phyloP scores from a whole-genome alignment of 768 basidiomycete species.

The Gyrodon lividus region DNA sequence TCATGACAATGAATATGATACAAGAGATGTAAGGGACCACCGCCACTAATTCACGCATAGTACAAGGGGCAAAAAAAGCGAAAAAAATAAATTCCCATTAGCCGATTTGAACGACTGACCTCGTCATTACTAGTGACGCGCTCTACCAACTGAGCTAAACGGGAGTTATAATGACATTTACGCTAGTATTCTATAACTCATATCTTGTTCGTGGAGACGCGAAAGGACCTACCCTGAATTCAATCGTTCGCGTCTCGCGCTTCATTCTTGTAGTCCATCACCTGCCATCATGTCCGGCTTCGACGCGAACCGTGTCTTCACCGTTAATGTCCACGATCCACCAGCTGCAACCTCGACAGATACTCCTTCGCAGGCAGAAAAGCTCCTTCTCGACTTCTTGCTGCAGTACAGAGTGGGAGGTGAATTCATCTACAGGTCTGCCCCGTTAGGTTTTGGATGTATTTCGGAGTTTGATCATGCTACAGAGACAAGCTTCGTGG shows the following conservation, averaged over 20 bases:
- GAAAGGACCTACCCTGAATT: conserved; percentile 32
- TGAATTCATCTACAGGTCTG: conserved; percentile 88
- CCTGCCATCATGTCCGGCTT: conserved; percentile 73
- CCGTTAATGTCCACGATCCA: conserved; percentile 73
- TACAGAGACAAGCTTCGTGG: conserved; percentile 81
- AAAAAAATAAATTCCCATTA: conserved; percentile 35
- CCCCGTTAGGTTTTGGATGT: not conserved
- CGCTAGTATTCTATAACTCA: not conserved
- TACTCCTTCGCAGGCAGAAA: conserved; percentile 77
- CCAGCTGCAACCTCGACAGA: conserved; percentile 59
- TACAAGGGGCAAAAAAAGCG: not conserved
- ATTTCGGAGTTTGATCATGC: conserved; percentile 1
- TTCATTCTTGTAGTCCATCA: too few relatives aligned
- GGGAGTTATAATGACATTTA: conserved; percentile 11
- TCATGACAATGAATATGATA: conserved; percentile 31
- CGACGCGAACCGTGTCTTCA: conserved; percentile 78
- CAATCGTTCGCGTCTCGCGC: conserved; percentile 11
- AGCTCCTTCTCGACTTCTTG: conserved; percentile 80
- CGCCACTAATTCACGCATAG: not conserved
- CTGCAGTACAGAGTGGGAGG: conserved; percentile 85
- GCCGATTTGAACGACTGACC: conserved; percentile 44
- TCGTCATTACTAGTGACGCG: conserved; percentile 49
- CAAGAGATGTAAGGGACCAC: conserved; percentile 2
- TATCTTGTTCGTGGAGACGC: conserved; percentile 22
- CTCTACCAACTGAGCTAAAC: conserved; percentile 51